Conservation (phyloP, 2,329 filamentous ascomycete genomes). For the Trichoderma guizhouense region DNA sequence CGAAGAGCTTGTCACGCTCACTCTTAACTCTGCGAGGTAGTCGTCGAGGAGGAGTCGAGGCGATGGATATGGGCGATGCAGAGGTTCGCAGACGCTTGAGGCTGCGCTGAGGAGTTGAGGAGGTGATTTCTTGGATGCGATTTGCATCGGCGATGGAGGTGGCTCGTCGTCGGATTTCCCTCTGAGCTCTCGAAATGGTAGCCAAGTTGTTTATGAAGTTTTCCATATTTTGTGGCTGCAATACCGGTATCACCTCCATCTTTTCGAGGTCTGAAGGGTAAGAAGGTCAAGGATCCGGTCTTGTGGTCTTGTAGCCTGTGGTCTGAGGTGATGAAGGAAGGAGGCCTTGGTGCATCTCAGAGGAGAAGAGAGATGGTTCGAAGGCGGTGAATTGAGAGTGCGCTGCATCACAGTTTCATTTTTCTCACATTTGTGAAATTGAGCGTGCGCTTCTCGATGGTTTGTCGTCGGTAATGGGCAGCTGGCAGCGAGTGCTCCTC, state of each 20-base stretch:
- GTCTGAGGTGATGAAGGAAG: not conserved
- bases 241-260: not conserved
- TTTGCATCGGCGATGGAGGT: constrained; percentile 5
- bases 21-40: not conserved
- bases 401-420: not conserved
- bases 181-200: not conserved
- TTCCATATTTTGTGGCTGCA: constrained; percentile 1
- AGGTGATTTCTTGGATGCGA: constrained; percentile 8
- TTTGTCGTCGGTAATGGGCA: not conserved
- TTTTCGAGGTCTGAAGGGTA: not conserved
- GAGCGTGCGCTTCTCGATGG: not conserved
- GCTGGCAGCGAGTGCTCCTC: not conserved
- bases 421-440: not conserved
- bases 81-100: constrained; percentile 19
- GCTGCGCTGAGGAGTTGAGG: constrained; percentile 3
- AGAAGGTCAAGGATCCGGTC: not conserved
- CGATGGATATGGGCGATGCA: constrained; percentile 22
- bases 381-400: not conserved
- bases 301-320: not conserved
- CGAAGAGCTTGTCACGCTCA: constrained; percentile 27
- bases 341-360: not conserved
- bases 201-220: not conserved
- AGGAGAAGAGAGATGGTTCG: not conserved
- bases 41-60: constrained; percentile 13
- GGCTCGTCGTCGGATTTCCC: not conserved